Evolutionary conservation across 2,329 filamentous ascomycete species (phyloP).

Genomic region (Fusarium caatingaense): DNA sequence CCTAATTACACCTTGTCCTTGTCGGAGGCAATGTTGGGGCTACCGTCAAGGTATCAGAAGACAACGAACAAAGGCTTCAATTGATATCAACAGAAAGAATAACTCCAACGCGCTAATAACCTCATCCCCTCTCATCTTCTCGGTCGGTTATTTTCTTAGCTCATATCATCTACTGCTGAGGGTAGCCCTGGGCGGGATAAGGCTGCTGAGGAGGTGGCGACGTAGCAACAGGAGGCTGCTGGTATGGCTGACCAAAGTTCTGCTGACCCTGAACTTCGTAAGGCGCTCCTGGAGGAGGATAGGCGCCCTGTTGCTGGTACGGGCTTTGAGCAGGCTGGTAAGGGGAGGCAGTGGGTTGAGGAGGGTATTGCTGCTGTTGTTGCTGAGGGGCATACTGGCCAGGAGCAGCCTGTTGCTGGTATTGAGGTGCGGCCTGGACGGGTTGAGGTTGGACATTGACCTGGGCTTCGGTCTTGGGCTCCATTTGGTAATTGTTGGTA

Average conservation of each 20-base stretch:
- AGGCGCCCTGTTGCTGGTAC: conserved; percentile 47
- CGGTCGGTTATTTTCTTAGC: too few relatives aligned
- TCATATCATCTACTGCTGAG: conserved; percentile 10
- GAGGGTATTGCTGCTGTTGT: conserved; percentile 25
- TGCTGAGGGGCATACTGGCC: conserved; percentile 29
- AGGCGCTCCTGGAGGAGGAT: conserved; percentile 37
- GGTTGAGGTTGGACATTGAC: conserved; percentile 39
- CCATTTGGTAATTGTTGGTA: conserved; percentile 49
- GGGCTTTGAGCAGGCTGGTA: conserved; percentile 45
- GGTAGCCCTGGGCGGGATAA: conserved; percentile 17
- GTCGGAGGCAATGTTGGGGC: too few relatives aligned
- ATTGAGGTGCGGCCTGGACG: conserved; percentile 30
- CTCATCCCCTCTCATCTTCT: background rate
- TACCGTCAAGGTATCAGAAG: too few relatives aligned
- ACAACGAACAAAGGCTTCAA: too few relatives aligned
- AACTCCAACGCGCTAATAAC: conserved; percentile 16
- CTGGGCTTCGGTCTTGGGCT: conserved; percentile 48
- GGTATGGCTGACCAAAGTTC: conserved; percentile 26
- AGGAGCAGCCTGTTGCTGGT: conserved; percentile 33
- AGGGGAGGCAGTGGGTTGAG: conserved; percentile 22
- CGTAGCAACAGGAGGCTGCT: conserved; percentile 9
- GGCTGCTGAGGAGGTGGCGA: conserved; percentile 38
- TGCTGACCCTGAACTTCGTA: conserved; percentile 39
- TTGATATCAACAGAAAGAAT: too few relatives aligned
- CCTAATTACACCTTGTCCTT: too few relatives aligned